Conservation (phyloP, 2,329 filamentous ascomycete species). For the Incumbomyces delicatus region DNA sequence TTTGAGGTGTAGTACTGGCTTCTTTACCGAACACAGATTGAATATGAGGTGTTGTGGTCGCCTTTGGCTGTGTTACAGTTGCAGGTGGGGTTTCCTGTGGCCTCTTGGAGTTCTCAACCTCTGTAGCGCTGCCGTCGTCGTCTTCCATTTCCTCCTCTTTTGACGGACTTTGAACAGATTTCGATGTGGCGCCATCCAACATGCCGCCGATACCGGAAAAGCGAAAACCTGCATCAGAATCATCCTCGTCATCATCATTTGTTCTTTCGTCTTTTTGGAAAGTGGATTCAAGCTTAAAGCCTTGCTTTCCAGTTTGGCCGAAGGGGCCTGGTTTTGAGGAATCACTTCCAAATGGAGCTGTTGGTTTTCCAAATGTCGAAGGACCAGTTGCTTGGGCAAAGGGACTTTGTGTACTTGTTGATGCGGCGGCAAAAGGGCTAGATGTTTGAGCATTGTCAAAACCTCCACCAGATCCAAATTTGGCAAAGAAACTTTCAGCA, state of each 20-base stretch:
- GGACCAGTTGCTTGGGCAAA: conserved; percentile 21
- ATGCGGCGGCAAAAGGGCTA: conserved; percentile 6
- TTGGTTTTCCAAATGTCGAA: conserved; percentile 23
- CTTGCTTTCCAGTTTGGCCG: neutral
- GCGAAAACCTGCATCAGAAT: conserved; percentile 26
- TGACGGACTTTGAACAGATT: conserved; percentile 14
- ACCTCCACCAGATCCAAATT: conserved; percentile 21
- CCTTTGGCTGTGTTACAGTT: conserved; percentile 17
- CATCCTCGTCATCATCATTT: conserved; percentile 30
- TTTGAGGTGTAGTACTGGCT: conserved; percentile 16
- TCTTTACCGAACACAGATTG: conserved; percentile 27
- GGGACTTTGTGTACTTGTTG: conserved; percentile 16
- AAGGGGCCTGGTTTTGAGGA: conserved; percentile 6
- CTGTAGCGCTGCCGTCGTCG: conserved; percentile 10
- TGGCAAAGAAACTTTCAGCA: conserved; percentile 4
- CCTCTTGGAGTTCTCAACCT: conserved; percentile 11
- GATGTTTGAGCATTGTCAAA: conserved; percentile 27
- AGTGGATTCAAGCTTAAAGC: conserved; percentile 34
- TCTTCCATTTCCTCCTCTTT: conserved; percentile 23
- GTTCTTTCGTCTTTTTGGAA: conserved; percentile 36
- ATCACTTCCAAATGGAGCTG: conserved; percentile 15
- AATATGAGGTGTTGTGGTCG: conserved; percentile 24
- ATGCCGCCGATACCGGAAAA: conserved; percentile 34
- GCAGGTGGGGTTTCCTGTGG: conserved; percentile 18
- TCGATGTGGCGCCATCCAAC: conserved; percentile 22